Base-by-base conservation (phyloP, 495 filamentous ascomycete genomes). In the Viridothelium virens region DNA sequence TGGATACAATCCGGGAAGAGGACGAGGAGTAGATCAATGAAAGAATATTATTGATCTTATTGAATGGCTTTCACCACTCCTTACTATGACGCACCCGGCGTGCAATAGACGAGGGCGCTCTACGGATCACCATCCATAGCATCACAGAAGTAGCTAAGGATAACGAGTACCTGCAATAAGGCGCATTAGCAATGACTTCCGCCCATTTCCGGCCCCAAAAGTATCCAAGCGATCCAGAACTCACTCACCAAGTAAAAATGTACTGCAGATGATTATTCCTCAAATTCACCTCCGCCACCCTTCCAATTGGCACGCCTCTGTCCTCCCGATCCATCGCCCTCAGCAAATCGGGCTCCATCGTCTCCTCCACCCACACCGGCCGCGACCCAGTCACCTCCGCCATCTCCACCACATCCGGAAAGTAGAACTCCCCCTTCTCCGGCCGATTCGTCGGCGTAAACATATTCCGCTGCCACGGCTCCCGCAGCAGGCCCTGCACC, bases 381-480 rank as follows among this genome's bases (percentile, higher is more conserved):
- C 96, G 90, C 69, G 89, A 91, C 1, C 89, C 91, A 53, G 87
- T 87, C 70, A 91, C 77, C 48, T 79, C 79, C n/a, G 94, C 94
- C 94, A 98, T 98, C 80, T 96, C 83, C 71, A 84, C 75, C 56
- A 98, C 89, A 75, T 97, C 95, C 1, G 94, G 93, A 69, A 97
- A 98, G 76, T 96, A 94, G 73, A 94, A 98, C 77, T 90, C 88
- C 63, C 86, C 85, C 66, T 82, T 83, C 67, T 92, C 87, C 0
- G 92, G 92, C 67, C 84, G 79, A 70, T 97, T 98, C 0, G 87
- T 86, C 0, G 94, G 94, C 66, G 94, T 98, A 72, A 98, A 98
- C 83, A 92, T 87, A 73, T 98, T 98, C 83, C 91, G 95, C 82
- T 91, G 90, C 87, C 90, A 95, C 38, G 95, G 93, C 79, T 92